phyloP scores from a whole-genome alignment of 2,329 filamentous ascomycete species.

The Phyllosticta capitalensis region DNA sequence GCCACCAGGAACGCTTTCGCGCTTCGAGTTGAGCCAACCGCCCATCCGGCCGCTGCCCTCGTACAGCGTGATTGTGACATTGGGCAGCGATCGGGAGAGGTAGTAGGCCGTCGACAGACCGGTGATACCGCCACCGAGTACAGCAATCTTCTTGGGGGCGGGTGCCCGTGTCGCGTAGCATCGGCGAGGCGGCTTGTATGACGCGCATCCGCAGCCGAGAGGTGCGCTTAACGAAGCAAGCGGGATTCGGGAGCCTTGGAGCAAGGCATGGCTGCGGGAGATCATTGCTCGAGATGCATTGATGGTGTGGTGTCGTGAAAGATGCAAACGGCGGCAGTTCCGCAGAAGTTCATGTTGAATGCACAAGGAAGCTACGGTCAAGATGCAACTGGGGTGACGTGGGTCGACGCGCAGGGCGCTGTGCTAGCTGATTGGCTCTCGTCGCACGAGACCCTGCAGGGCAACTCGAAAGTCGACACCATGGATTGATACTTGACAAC shows the following conservation, averaged over 20 bases:
- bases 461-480: not conserved
- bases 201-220: not conserved
- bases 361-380: not conserved
- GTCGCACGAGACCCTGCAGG: not conserved
- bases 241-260: conserved; percentile 10
- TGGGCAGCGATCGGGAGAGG: conserved; percentile 57
- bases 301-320: conserved; percentile 10
- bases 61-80: conserved; percentile 68
- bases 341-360: not conserved
- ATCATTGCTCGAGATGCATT: conserved; percentile 26
- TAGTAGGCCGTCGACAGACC: conserved; percentile 54
- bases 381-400: not conserved
- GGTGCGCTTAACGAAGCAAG: conserved; percentile 1
- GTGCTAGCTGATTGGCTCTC: not conserved
- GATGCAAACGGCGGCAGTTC: not conserved
- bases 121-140: conserved; percentile 44
- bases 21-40: conserved; percentile 71
- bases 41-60: conserved; percentile 63
- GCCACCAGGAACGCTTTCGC: conserved; percentile 50
- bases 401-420: not conserved
- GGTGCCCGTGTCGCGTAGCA: conserved; percentile 20
- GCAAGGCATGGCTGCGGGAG: conserved; percentile 26
- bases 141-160: conserved; percentile 31
- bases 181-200: conserved; percentile 13
- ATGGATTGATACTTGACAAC: not conserved